Evolutionary conservation across 108 stramenopile species (phyloP).

Genomic region (Nitzschia sp.): DNA sequence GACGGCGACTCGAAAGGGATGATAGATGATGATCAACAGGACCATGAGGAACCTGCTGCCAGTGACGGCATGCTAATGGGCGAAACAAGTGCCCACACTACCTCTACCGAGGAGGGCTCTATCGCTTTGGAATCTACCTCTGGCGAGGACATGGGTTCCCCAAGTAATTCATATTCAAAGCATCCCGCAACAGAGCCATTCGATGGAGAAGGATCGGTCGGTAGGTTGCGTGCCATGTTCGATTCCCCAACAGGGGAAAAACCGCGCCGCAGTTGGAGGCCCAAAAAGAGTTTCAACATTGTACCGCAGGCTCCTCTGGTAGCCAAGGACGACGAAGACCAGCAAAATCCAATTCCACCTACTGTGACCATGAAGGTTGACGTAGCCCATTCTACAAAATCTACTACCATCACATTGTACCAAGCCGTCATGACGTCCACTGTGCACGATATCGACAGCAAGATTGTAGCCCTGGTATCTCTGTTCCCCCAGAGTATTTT

Average conservation of each 20-base stretch:
- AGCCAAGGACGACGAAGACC: not conserved
- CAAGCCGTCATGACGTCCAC: conserved; percentile 9
- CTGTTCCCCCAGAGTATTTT: conserved; percentile 12
- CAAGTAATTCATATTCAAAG: too few relatives aligned
- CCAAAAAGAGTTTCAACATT: not conserved
- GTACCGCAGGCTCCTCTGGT: not conserved
- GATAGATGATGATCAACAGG: too few relatives aligned
- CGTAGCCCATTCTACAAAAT: not conserved
- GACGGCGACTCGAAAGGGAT: too few relatives aligned
- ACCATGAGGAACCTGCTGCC: too few relatives aligned
- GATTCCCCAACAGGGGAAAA: conserved; percentile 13
- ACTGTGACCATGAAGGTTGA: not conserved
- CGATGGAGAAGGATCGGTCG: conserved; percentile 13
- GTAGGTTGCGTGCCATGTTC: conserved; percentile 16
- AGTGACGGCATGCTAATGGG: too few relatives aligned
- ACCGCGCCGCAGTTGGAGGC: conserved; percentile 13
- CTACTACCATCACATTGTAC: not conserved
- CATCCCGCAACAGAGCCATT: too few relatives aligned
- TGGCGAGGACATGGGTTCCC: too few relatives aligned
- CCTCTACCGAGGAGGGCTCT: too few relatives aligned
- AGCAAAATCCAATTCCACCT: not conserved
- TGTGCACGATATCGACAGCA: conserved; percentile 14
- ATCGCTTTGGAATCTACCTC: too few relatives aligned
- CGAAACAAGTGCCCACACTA: too few relatives aligned
- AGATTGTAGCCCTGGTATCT: conserved; percentile 10